Conservation (phyloP, 2,329 filamentous ascomycete species). For the Aphanocladium album region DNA sequence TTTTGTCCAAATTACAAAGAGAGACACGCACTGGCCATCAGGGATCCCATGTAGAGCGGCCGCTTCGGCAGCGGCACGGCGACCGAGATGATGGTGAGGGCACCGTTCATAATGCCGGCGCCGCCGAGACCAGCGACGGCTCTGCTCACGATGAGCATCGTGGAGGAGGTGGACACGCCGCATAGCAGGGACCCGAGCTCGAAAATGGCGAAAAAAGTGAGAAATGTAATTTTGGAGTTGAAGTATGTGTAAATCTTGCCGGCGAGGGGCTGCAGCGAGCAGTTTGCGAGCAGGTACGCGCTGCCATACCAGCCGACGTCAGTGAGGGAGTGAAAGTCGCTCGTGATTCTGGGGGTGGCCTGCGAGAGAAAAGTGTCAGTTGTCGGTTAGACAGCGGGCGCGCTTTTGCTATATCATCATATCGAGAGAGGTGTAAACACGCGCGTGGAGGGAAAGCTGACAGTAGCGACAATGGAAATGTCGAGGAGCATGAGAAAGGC, state of each 20-base stretch:
- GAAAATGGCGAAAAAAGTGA: constrained; percentile 26
- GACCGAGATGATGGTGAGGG: constrained; percentile 27
- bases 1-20: not conserved
- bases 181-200: constrained; percentile 43
- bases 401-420: not conserved
- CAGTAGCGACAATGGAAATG: constrained; percentile 48
- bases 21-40: constrained; percentile 20
- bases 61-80: constrained; percentile 22
- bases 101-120: constrained; percentile 36
- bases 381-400: not conserved
- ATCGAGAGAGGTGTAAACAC: not conserved
- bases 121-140: constrained; percentile 43
- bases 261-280: constrained; percentile 44
- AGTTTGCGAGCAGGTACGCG: constrained; percentile 44
- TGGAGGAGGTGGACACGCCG: constrained; percentile 37
- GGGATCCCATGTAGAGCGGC: constrained; percentile 22
- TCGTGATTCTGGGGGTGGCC: constrained; percentile 46
- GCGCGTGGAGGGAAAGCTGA: constrained; percentile 17
- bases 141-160: constrained; percentile 44
- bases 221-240: constrained; percentile 30
- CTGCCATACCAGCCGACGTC: constrained; percentile 56
- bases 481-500: constrained; percentile 47
- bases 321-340: constrained; percentile 42
- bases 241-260: constrained; percentile 46
- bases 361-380: constrained; percentile 14